phyloP scores from a whole-genome alignment of 2,329 filamentous ascomycete genomes.

The Colletotrichum zoysiae region DNA sequence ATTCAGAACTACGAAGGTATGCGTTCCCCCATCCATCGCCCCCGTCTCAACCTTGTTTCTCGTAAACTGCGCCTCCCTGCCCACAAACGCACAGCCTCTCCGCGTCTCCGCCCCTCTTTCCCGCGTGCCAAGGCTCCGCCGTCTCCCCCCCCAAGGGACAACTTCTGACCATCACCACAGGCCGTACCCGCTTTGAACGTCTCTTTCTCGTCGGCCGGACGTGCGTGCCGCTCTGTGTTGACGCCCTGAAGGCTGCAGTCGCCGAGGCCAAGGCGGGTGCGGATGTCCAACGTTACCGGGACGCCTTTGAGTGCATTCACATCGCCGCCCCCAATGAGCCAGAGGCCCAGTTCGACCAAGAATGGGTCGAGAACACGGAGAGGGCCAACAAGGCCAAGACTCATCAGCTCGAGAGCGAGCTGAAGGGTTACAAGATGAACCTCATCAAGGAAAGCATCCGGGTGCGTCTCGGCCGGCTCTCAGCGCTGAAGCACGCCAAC shows the following conservation, averaged over 20 bases:
- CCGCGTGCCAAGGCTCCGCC: constrained; percentile 36
- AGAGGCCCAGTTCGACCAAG: constrained; percentile 74
- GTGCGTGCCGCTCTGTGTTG: constrained; percentile 80
- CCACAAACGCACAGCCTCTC: constrained; percentile 28
- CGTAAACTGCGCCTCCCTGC: constrained; percentile 32
- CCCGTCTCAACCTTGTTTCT: constrained; percentile 32
- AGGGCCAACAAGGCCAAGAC: constrained; percentile 77
- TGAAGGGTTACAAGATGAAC: constrained; percentile 96
- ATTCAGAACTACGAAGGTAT: constrained; percentile 88
- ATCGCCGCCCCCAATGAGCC: constrained; percentile 74
- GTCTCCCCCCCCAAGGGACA: neutral
- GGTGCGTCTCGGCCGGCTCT: constrained; percentile 61
- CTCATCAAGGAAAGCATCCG: constrained; percentile 96
- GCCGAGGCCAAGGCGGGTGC: constrained; percentile 80
- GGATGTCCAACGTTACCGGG: constrained; percentile 79
- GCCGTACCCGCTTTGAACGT: constrained; percentile 83
- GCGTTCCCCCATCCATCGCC: constrained; percentile 40
- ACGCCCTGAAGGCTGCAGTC: constrained; percentile 84
- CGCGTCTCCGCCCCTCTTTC: constrained; percentile 27
- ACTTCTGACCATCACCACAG: constrained; percentile 57
- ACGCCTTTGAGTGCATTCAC: constrained; percentile 75
- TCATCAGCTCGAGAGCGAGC: constrained; percentile 81
- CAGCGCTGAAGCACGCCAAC: neutral
- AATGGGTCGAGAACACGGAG: constrained; percentile 80
- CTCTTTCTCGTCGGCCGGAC: constrained; percentile 84